Base-by-base conservation (phyloP, 177 flowering plant genomes). In the Vitis hybrid region DNA sequence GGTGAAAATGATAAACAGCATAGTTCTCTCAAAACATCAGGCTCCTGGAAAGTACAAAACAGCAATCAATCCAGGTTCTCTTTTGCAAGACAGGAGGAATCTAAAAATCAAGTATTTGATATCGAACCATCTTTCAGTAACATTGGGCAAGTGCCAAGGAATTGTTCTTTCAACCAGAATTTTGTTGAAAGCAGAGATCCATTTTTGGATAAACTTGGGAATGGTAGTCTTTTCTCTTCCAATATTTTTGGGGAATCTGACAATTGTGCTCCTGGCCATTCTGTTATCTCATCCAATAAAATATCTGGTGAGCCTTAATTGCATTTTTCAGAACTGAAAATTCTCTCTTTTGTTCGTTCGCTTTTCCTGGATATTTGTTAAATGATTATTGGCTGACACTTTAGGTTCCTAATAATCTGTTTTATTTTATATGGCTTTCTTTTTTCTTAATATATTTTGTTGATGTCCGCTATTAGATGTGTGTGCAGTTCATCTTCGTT, bases 41-140 rank as follows among this genome's bases (percentile, higher is more conserved):
- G 72, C 72, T 70, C 88, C 9, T 64, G 83, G 82, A 86, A 80
- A 76, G 77, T 31, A 31, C 87, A 81, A 62, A 84, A 64, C 68
- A 84, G 77, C 67, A 83, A 74, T 69, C 91, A 89, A 66, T 89
- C 93, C 66, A 81, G 89, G 70, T 89, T 89, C 64, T 83, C 89
- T 33, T 89, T 89, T 87, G 93, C 93, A 16, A 87, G 93, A 72
- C 86, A 86, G 70, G 91, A 82, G 71, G 87, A 86, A 15, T 67
- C 84, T n/a, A 68, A 29, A n/a, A 69, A 31, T 64, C 82, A 74
- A 29, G 45, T 66, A 29, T 80, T 73, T 67, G 75, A 72, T 70
- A 26, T 62, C 55, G 83, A 77, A 64, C 71, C 73, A 20, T 62
- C 87, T 63, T 62, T 71, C 18, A 63, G 66, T 72, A 72, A 60